phyloP scores from a whole-genome alignment of 2,329 filamentous ascomycete genomes.

The Ceratocystis cacaofunesta region DNA sequence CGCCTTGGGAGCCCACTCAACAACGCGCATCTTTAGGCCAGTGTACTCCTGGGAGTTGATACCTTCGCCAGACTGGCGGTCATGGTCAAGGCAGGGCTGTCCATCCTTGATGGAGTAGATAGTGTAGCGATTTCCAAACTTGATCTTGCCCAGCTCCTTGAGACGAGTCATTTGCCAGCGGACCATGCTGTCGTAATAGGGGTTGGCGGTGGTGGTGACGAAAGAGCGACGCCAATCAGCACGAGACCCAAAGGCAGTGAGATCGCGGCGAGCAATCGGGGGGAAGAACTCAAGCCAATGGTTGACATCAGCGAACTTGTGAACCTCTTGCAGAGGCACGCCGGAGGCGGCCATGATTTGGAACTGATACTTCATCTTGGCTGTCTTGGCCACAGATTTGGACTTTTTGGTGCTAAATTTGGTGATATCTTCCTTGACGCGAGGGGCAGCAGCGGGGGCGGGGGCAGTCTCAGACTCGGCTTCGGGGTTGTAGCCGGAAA shows the following conservation, averaged over 20 bases:
- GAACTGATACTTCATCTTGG: constrained; percentile 91
- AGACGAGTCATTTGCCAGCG: constrained; percentile 95
- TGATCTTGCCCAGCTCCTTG: constrained; percentile 79
- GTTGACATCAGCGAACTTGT: constrained; percentile 79
- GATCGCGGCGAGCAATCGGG: constrained; percentile 37
- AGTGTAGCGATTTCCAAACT: constrained; percentile 84
- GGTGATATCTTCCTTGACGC: constrained; percentile 65
- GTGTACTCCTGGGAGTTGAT: constrained; percentile 77
- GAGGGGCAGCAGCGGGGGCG: constrained; percentile 41
- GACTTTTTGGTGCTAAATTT: constrained; percentile 90
- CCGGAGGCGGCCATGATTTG: constrained; percentile 90
- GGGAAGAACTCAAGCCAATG: constrained; percentile 88
- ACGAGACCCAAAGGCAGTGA: constrained; percentile 69
- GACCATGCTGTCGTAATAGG: constrained; percentile 90
- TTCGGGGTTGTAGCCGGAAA: constrained; percentile 59
- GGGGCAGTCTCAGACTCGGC: constrained; percentile 32
- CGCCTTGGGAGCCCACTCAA: constrained; percentile 73
- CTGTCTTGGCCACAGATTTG: constrained; percentile 77
- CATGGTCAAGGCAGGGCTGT: constrained; percentile 35
- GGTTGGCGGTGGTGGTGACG: constrained; percentile 91
- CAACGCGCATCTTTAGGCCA: constrained; percentile 76
- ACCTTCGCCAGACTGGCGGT: constrained; percentile 33
- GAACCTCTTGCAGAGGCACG: constrained; percentile 74
- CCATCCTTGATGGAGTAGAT: constrained; percentile 73
- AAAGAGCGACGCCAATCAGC: constrained; percentile 90